A percentile compares a stretch with the other conserved stretches of the same genome.
Evolutionary conservation across 176 grass and related monocot species (phyloP).

Genomic region (Musa acuminata): DNA sequence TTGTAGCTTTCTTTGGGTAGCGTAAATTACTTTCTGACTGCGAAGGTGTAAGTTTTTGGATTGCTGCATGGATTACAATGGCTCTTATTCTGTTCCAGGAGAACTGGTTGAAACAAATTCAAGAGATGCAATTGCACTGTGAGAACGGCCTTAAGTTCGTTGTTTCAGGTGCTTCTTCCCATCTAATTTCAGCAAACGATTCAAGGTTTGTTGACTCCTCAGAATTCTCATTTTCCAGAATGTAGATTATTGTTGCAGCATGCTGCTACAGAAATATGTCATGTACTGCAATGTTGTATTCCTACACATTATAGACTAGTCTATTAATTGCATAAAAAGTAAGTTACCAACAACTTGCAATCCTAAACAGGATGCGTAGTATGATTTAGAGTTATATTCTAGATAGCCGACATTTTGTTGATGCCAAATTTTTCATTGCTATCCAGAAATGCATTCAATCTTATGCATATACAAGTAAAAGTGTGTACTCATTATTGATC

Average conservation of each 20-base stretch:
- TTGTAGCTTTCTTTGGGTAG: no score
- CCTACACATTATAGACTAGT: no score
- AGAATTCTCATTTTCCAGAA: no score
- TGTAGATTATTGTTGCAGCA: no score
- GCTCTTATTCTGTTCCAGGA: constrained; percentile 36
- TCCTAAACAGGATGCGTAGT: not conserved
- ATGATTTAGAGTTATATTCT: no score
- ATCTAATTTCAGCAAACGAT: constrained; percentile 21
- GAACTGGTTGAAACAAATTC: constrained; percentile 82
- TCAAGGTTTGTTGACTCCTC: constrained; percentile 15
- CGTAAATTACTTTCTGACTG: no score
- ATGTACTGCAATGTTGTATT: no score
- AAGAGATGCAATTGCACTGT: constrained; percentile 77
- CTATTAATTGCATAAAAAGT: no score
- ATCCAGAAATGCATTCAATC: not conserved
- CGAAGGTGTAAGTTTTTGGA: not conserved
- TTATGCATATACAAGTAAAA: not conserved
- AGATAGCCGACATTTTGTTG: not conserved
- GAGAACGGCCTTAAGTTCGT: constrained; percentile 70
- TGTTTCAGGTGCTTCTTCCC: constrained; percentile 28
- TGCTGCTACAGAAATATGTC: no score
- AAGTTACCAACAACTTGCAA: no score
- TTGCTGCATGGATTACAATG: not conserved
- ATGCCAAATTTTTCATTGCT: not conserved
- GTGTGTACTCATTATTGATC: no score